Percentiles rank a stretch among this genome's conserved stretches.
phyloP scores from a whole-genome alignment of 768 basidiomycete species.

The Russula griseocarnosa region DNA sequence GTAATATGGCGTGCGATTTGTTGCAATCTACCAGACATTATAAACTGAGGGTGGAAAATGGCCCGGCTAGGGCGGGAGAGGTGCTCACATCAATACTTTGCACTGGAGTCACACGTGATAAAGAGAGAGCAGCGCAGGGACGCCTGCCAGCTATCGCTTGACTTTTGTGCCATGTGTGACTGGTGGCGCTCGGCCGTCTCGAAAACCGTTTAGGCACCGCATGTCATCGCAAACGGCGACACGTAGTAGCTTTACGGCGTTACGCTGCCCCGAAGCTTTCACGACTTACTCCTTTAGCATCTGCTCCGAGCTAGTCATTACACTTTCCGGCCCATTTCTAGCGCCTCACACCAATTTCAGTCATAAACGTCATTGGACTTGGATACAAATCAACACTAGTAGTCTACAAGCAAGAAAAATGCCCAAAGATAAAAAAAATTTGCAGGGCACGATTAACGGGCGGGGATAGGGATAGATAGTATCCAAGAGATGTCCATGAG shows the following conservation, averaged over 20 bases:
- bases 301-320: not conserved
- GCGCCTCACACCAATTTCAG: not conserved
- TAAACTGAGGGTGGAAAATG: not conserved
- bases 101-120: not conserved
- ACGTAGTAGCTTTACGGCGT: not conserved
- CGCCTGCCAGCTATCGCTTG: not conserved
- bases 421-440: constrained; percentile 7
- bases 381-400: constrained; percentile 25
- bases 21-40: constrained; percentile 56
- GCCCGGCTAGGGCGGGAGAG: not conserved
- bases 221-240: not conserved
- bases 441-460: constrained; percentile 14
- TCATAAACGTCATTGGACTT: constrained; percentile 15
- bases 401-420: constrained; percentile 22
- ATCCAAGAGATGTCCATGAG: constrained; percentile 28
- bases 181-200: not conserved
- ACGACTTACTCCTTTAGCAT: not conserved
- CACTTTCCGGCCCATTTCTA: not conserved
- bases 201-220: not conserved
- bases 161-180: not conserved
- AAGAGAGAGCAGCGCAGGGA: not conserved
- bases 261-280: not conserved
- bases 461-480: constrained; percentile 19
- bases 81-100: not conserved
- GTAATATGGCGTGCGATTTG: constrained; percentile 55